phyloP scores from a whole-genome alignment of 1,284 basidiomycete genomes.

The Pterula multifida region DNA sequence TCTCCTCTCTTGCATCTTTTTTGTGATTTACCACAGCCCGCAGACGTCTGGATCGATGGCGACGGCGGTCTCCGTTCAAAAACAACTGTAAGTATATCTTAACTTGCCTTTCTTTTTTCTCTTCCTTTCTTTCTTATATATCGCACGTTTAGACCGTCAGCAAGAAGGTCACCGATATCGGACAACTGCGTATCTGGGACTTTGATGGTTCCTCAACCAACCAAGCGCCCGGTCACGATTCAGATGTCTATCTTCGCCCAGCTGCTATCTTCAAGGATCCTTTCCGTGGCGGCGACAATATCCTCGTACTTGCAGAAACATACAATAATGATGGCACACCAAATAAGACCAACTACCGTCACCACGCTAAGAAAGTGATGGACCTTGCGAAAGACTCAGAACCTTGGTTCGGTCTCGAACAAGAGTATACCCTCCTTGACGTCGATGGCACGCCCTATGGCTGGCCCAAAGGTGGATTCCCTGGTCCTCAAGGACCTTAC shows the following conservation, averaged over 20 bases:
- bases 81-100: slow-evolving; percentile 66
- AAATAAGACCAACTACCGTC: slow-evolving; percentile 94
- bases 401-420: slow-evolving; percentile 99
- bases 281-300: slow-evolving; percentile 98
- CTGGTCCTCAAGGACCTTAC: slow-evolving; percentile 98
- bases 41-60: slow-evolving; percentile 95
- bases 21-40: slow-evolving; percentile 13
- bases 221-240: slow-evolving; percentile 91
- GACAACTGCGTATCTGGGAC: slow-evolving; percentile 92
- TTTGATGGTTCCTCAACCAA: slow-evolving; percentile 98
- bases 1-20: slow-evolving; percentile 1
- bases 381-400: slow-evolving; percentile 70
- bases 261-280: slow-evolving; percentile 98
- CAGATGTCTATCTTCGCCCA: slow-evolving; percentile 96
- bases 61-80: slow-evolving; percentile 88
- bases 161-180: slow-evolving; percentile 78
- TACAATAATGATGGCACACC: slow-evolving; percentile 99
- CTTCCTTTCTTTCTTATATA: slow-evolving; percentile 6
- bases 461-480: slow-evolving; percentile 99
- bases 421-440: slow-evolving; percentile 98
- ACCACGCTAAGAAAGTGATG: slow-evolving; percentile 87
- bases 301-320: slow-evolving; percentile 91
- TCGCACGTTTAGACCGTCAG: slow-evolving; percentile 57
- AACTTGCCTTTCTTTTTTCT: slow-evolving; percentile 5
- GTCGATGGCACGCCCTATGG: slow-evolving; percentile 85